Evolutionary conservation across 306 rosid genomes (phyloP), one percentile per base, ranked within the genome.

Genomic region (Cyclanthera cordifolia): DNA sequence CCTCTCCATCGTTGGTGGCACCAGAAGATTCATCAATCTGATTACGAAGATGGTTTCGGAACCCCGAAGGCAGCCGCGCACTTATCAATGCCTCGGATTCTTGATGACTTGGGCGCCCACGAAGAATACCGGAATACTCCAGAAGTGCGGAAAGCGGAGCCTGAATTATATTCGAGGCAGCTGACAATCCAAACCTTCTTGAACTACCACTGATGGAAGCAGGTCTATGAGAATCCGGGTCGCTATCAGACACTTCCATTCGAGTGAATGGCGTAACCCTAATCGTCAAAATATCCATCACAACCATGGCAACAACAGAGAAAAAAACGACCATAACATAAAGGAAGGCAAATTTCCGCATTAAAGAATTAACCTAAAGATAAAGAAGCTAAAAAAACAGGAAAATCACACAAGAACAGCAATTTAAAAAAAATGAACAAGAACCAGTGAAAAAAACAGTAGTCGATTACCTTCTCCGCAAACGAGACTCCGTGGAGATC

Each of bases 51-150:
- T 51, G 83, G 49, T 65, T 79, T 64, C 79, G 64, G 37, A 80
- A 81, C 4, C 74, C 72, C 5, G 82, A 76, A 32, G 77, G 58
- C 1, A 71, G 52, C 0, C 89, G 80, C 0, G 72, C 82, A 9
- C 71, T 64, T 6, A 79, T 76, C 67, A 83, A 77, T 12, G 83
- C 63, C 67, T 72, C 85, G 0, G 67, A 41, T 49, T 85, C 86
- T 9, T 86, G 89, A 41, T 77, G 82, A 73, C 69, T 79, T 10
- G 87, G 76, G 72, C 91, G 81, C 69, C 82, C 65, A 27, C 80
- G 80, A 19, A 93, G 85, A 68, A 93, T 78, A 21, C 93, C 95
- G 0, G 89, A 84, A 77, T 93, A 88, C 73, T 93, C 98, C 55
- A 89, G 59, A 47, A 93, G 79, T 0, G 82, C 75, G 4, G 98